A percentile compares a stretch with the other conserved stretches of the same genome.
phyloP scores from a whole-genome alignment of 352 stramenopile genomes.

The Pythium aphanidermatum region DNA sequence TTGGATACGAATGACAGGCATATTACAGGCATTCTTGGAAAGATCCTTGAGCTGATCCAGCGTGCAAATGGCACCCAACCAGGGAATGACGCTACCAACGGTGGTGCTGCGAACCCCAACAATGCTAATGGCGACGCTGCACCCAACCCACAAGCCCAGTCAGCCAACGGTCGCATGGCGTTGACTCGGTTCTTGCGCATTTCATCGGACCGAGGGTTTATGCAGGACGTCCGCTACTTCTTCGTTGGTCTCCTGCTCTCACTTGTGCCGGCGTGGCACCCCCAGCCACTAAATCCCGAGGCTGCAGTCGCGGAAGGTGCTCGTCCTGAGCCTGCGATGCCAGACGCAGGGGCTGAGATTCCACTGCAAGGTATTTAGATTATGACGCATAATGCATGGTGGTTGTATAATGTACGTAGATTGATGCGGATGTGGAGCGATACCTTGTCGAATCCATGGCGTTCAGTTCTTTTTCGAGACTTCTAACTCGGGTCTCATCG shows the following conservation, averaged over 20 bases:
- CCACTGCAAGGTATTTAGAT: constrained; percentile 74
- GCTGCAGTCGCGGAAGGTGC: constrained; percentile 15
- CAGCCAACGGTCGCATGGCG: constrained; percentile 18
- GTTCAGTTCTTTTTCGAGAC: constrained; percentile 13
- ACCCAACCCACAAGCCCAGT: constrained; percentile 7
- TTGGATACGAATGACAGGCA: constrained; percentile 25
- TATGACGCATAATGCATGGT: too few species aligned
- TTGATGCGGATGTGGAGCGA: background rate
- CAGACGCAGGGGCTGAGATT: constrained; percentile 39
- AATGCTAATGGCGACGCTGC: constrained; percentile 17
- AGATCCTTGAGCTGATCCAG: constrained; percentile 71
- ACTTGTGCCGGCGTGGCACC: constrained; percentile 75
- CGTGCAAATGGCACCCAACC: constrained; percentile 22
- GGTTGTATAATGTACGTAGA: constrained; percentile 3
- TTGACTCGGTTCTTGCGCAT: constrained; percentile 60
- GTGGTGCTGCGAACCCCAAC: constrained; percentile 3
- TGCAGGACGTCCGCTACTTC: constrained; percentile 79
- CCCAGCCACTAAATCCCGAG: constrained; percentile 40
- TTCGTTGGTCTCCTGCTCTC: constrained; percentile 66
- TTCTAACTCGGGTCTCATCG: constrained; percentile 4
- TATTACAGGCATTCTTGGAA: constrained; percentile 78
- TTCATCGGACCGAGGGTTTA: constrained; percentile 56
- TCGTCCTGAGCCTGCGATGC: constrained; percentile 31
- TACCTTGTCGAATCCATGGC: background rate
- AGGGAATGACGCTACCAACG: constrained; percentile 8